phyloP scores from a whole-genome alignment of 2,329 filamentous ascomycete species.

The Lasiodiplodia sp. region DNA sequence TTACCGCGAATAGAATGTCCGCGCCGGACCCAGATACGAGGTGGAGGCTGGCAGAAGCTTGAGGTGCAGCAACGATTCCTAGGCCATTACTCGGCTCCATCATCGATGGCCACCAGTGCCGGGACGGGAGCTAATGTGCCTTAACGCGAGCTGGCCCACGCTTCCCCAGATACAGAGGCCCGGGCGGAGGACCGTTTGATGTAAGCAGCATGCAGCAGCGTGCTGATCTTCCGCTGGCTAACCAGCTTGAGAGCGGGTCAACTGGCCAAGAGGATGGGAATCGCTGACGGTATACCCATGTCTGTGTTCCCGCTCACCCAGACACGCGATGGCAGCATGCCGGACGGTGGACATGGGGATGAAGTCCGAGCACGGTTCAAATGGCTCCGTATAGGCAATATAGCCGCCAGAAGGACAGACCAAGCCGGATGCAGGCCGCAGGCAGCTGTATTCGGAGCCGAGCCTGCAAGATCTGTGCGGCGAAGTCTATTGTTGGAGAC shows the following conservation, averaged over 20 bases:
- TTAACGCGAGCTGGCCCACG: background rate
- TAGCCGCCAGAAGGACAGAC: constrained; percentile 6
- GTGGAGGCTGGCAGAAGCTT: background rate
- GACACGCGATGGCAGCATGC: constrained; percentile 8
- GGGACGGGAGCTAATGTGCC: background rate
- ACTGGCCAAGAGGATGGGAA: constrained; percentile 5
- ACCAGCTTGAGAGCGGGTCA: constrained; percentile 12
- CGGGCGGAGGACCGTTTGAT: constrained; percentile 19
- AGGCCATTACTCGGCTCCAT: constrained; percentile 16
- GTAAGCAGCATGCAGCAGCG: constrained; percentile 14
- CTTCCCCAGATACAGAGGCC: constrained; percentile 12
- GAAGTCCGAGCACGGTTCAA: background rate
- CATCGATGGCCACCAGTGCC: background rate
- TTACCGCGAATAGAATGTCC: constrained; percentile 21
- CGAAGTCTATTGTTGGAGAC: background rate
- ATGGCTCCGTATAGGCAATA: background rate
- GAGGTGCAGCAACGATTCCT: constrained; percentile 5
- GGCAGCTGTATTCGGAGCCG: constrained; percentile 2
- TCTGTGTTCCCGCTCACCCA: constrained; percentile 4
- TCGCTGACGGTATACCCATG: constrained; percentile 17
- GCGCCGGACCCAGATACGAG: constrained; percentile 17
- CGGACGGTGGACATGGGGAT: background rate
- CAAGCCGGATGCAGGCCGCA: background rate
- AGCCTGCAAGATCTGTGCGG: constrained; percentile 2
- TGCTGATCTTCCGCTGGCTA: constrained; percentile 18